phyloP scores from a whole-genome alignment of 2,329 filamentous ascomycete genomes.

The Lachnellula suecica region DNA sequence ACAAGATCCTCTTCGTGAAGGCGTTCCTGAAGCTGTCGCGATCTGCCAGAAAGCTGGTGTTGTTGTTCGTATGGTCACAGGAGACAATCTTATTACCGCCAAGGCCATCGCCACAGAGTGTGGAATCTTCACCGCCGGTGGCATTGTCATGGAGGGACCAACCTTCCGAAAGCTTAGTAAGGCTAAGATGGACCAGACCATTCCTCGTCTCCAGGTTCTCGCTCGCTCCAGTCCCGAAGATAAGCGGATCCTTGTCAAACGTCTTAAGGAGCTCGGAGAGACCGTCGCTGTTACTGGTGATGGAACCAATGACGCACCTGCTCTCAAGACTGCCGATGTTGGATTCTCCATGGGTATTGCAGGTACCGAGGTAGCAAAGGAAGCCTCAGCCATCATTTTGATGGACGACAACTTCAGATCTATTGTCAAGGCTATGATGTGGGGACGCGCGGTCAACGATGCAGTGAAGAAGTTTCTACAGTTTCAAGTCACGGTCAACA shows the following conservation, averaged over 20 bases:
- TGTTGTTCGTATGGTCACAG: slow-evolving; percentile 72
- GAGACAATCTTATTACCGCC: slow-evolving; percentile 71
- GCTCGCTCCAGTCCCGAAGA: slow-evolving; percentile 70
- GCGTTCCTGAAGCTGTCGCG: slow-evolving; percentile 66
- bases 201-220: slow-evolving; percentile 66
- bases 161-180: slow-evolving; percentile 62
- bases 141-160: slow-evolving; percentile 67
- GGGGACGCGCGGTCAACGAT: slow-evolving; percentile 59
- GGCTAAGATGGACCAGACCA: slow-evolving; percentile 54
- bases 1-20: slow-evolving; percentile 69
- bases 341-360: slow-evolving; percentile 69
- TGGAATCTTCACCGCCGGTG: slow-evolving; percentile 55
- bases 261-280: slow-evolving; percentile 63
- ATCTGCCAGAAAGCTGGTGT: slow-evolving; percentile 69
- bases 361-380: slow-evolving; percentile 64
- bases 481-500: slow-evolving; percentile 72
- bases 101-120: slow-evolving; percentile 73
- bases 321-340: slow-evolving; percentile 64
- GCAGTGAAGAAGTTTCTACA: slow-evolving; percentile 54
- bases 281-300: slow-evolving; percentile 67
- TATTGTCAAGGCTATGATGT: slow-evolving; percentile 61
- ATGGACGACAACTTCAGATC: slow-evolving; percentile 64
- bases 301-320: slow-evolving; percentile 65
- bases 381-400: slow-evolving; percentile 60
- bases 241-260: slow-evolving; percentile 63